A percentile compares a stretch with the other conserved stretches of the same genome.
Evolutionary conservation across 2,329 filamentous ascomycete genomes (phyloP).

Genomic region (Iodosphaeria phyllophila): DNA sequence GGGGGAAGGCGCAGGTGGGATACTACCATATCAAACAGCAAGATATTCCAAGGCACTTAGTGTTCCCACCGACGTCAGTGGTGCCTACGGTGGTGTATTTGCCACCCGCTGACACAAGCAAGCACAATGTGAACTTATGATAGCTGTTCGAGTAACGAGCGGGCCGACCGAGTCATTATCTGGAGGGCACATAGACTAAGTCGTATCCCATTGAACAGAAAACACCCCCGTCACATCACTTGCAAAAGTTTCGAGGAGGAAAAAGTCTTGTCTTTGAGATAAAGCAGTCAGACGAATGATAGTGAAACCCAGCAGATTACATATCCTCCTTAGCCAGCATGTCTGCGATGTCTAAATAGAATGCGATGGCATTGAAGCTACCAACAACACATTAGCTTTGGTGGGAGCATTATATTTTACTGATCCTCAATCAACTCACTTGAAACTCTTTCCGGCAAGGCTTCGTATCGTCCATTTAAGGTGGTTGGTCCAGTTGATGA

Average conservation of each 20-base stretch:
- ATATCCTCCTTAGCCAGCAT: slow-evolving; percentile 53
- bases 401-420: slow-evolving; percentile 3
- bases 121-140: no score
- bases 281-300: no score
- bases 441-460: slow-evolving; percentile 29
- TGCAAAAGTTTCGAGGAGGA: no score
- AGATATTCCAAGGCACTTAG: no score
- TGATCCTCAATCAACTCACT: slow-evolving; percentile 19
- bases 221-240: no score
- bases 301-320: slow-evolving; percentile 8
- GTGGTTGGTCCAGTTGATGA: slow-evolving; percentile 51
- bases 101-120: no score
- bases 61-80: no score
- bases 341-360: slow-evolving; percentile 46
- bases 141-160: no score
- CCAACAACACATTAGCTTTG: background rate
- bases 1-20: background rate
- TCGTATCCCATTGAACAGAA: no score
- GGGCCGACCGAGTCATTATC: no score
- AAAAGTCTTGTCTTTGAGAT: background rate
- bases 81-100: no score
- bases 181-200: no score
- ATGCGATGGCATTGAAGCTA: slow-evolving; percentile 48
- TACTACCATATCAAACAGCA: background rate
- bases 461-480: slow-evolving; percentile 34